A percentile compares a stretch with the other conserved stretches of the same genome.
Conservation (phyloP, 2,329 filamentous ascomycete genomes). For the Colletotrichum lentis region DNA sequence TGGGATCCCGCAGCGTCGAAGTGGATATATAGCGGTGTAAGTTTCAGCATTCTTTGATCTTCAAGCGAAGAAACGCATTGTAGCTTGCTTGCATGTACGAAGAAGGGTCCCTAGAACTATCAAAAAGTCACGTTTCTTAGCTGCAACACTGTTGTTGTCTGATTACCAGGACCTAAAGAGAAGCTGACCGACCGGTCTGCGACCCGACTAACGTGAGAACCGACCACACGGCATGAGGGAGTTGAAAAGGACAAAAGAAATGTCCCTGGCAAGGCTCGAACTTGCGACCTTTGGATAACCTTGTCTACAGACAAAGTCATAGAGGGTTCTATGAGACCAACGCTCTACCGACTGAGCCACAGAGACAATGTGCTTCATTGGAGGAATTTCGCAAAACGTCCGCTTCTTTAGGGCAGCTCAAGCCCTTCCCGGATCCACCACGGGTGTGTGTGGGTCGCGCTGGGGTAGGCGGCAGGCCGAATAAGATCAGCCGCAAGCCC, state of each 20-base stretch:
- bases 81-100: too few relatives aligned
- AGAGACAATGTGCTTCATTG: background rate
- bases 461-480: too few relatives aligned
- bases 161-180: too few relatives aligned
- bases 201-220: too few relatives aligned
- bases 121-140: background rate
- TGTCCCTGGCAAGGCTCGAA: constrained; percentile 30
- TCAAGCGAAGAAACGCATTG: too few relatives aligned
- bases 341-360: constrained; percentile 32
- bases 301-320: background rate
- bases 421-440: background rate
- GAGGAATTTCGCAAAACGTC: fast-evolving
- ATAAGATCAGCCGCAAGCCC: too few relatives aligned
- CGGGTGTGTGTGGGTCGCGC: too few relatives aligned
- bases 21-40: background rate
- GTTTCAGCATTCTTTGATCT: background rate
- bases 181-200: too few relatives aligned
- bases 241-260: background rate
- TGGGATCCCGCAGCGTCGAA: background rate
- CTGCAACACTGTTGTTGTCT: too few relatives aligned
- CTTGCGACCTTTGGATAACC: constrained; percentile 32
- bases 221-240: too few relatives aligned
- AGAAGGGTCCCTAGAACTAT: too few relatives aligned
- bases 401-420: background rate
- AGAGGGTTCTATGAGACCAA: constrained; percentile 19